phyloP scores from a whole-genome alignment of 768 basidiomycete species.

The Aureoboletus auriporus region DNA sequence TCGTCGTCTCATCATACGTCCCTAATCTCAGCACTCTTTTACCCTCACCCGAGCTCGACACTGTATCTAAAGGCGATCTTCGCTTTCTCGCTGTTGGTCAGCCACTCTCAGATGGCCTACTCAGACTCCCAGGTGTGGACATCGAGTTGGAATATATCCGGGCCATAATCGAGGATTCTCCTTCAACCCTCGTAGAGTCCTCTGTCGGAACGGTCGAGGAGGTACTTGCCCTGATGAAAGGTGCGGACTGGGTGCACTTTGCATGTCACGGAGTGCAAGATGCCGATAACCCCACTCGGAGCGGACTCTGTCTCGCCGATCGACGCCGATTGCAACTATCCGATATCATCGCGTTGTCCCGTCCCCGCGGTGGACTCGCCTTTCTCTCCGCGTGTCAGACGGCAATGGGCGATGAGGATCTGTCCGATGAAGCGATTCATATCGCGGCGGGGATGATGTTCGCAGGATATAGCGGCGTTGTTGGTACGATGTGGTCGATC shows the following conservation, averaged over 20 bases:
- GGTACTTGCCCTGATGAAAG: background rate
- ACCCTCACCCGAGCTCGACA: background rate
- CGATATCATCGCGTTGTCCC: conserved; percentile 3
- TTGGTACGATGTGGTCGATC: conserved; percentile 45
- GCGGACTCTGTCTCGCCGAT: conserved; percentile 17
- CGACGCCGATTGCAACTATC: background rate
- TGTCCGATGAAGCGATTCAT: conserved; percentile 37
- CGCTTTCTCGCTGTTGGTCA: conserved; percentile 12
- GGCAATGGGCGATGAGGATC: conserved; percentile 32
- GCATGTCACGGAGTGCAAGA: conserved; percentile 30
- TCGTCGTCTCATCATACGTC: conserved; percentile 22
- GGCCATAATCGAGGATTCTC: background rate
- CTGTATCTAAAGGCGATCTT: background rate
- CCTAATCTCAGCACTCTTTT: conserved; percentile 23
- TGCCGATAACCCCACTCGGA: conserved; percentile 14
- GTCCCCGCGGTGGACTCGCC: conserved; percentile 28
- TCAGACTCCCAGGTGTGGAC: conserved; percentile 8
- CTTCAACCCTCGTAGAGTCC: background rate
- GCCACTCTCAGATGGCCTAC: conserved; percentile 12
- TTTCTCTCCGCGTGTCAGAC: conserved; percentile 48
- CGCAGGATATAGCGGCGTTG: conserved; percentile 29
- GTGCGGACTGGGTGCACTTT: conserved; percentile 22
- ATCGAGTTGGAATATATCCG: conserved; percentile 22
- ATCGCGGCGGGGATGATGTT: conserved; percentile 40
- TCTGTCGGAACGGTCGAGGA: conserved; percentile 2